Evolutionary conservation across 257 asterid genomes (phyloP).

Genomic region (Fraxinus cuspidata): DNA sequence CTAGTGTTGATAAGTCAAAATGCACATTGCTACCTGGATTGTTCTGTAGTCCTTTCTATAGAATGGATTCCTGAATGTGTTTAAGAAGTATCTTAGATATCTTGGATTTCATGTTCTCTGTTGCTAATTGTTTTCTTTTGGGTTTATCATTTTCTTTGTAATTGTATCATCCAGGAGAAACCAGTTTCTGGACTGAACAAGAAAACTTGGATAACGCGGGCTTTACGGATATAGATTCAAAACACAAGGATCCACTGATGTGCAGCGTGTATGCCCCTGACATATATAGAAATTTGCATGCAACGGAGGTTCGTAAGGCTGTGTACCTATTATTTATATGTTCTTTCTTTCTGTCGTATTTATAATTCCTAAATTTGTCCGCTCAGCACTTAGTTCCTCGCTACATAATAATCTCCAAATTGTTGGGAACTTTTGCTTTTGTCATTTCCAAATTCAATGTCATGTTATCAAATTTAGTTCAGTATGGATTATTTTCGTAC

Average conservation of each 20-base stretch:
- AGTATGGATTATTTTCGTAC: not conserved
- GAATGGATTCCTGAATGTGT: not conserved
- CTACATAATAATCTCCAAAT: not conserved
- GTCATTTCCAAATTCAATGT: conserved; percentile 17
- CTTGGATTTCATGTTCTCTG: not conserved
- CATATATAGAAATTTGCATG: conserved; percentile 60
- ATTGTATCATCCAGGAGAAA: conserved; percentile 48
- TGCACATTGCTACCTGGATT: conserved; percentile 9
- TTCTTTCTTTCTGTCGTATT: not conserved
- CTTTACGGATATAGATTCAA: conserved; percentile 67
- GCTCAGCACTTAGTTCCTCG: conserved; percentile 4
- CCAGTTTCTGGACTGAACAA: conserved; percentile 30
- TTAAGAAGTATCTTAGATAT: conserved; percentile 9
- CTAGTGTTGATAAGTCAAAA: not conserved
- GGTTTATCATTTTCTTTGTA: not conserved
- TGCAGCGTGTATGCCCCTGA: conserved; percentile 90
- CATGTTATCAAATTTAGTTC: conserved; percentile 3
- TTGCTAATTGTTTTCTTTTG: not conserved
- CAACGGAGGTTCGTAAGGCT: conserved; percentile 68
- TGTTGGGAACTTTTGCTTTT: no score
- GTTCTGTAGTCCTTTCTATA: not conserved
- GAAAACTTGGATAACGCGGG: conserved; percentile 48
- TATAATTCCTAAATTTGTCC: conserved; percentile 1
- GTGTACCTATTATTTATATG: conserved; percentile 17
- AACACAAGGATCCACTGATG: conserved; percentile 80